phyloP scores from a whole-genome alignment of 2,329 filamentous ascomycete species.

The Huntiella moniliformis region DNA sequence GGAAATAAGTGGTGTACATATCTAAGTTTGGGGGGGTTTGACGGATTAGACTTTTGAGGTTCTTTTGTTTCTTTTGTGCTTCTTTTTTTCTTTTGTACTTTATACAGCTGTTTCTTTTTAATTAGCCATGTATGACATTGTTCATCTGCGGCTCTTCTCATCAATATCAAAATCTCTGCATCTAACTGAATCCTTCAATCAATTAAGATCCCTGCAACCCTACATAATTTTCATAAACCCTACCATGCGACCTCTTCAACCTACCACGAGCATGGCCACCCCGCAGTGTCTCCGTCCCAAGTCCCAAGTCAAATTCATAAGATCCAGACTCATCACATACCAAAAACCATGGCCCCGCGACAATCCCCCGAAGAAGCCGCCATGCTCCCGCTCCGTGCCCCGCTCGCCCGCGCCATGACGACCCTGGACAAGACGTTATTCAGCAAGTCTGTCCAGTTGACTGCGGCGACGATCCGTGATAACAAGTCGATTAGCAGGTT shows the following conservation, averaged over 20 bases:
- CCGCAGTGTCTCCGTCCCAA: neutral
- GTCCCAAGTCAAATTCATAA: neutral
- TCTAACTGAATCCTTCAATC: slow-evolving; percentile 2
- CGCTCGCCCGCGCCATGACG: slow-evolving; percentile 60
- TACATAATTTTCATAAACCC: too few species aligned
- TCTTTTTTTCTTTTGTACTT: slow-evolving; percentile 7
- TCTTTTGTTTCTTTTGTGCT: slow-evolving; percentile 12
- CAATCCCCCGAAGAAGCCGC: slow-evolving; percentile 15
- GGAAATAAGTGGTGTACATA: slow-evolving; percentile 27
- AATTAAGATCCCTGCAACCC: slow-evolving; percentile 11
- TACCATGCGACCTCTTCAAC: too few species aligned
- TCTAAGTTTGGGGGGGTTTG: neutral
- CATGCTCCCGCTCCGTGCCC: slow-evolving; percentile 53
- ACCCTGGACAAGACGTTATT: slow-evolving; percentile 73
- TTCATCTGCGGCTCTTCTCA: slow-evolving; percentile 1
- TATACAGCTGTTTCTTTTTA: neutral
- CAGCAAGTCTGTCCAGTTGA: slow-evolving; percentile 52
- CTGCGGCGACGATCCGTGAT: slow-evolving; percentile 62
- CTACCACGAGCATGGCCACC: too few species aligned
- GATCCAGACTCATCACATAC: slow-evolving; percentile 1
- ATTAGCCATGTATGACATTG: neutral
- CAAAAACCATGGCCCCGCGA: slow-evolving; percentile 9
- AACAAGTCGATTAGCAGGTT: slow-evolving; percentile 55
- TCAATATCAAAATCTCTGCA: slow-evolving; percentile 1
- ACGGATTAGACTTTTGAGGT: neutral